Evolutionary conservation across 306 rosid genomes (phyloP).

Genomic region (Vigna reflexopilosa): DNA sequence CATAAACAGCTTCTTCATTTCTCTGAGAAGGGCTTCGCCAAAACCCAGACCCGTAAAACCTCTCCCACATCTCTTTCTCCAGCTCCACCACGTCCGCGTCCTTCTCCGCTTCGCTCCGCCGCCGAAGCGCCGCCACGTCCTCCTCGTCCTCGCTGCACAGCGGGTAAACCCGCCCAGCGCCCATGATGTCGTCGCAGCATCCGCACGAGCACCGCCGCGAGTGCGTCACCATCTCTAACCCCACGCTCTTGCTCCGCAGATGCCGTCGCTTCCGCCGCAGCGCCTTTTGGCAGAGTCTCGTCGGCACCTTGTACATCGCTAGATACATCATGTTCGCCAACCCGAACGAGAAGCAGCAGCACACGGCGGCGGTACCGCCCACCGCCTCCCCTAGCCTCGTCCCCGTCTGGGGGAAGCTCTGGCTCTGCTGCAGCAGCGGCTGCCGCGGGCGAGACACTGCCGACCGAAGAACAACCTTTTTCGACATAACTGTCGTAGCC

Average conservation of each 20-base stretch:
- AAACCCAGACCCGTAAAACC: slow-evolving; percentile 69
- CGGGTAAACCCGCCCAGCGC: slow-evolving; percentile 44
- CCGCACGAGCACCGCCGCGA: slow-evolving; percentile 40
- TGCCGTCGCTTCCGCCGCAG: slow-evolving; percentile 48
- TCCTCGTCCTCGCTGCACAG: background rate
- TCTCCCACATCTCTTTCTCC: slow-evolving; percentile 95
- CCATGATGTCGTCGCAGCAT: slow-evolving; percentile 48
- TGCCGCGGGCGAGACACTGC: slow-evolving; percentile 40
- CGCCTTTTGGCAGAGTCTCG: slow-evolving; percentile 58
- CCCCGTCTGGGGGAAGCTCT: slow-evolving; percentile 14
- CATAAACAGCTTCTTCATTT: background rate
- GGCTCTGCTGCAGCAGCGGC: slow-evolving; percentile 39
- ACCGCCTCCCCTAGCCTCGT: slow-evolving; percentile 69
- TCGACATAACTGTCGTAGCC: background rate
- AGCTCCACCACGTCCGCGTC: slow-evolving; percentile 71
- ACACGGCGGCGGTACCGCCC: slow-evolving; percentile 77
- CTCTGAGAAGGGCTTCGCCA: slow-evolving; percentile 91
- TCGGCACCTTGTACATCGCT: slow-evolving; percentile 80
- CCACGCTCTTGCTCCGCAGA: slow-evolving; percentile 11
- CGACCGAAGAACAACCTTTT: background rate
- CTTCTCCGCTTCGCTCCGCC: slow-evolving; percentile 39
- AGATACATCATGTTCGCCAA: slow-evolving; percentile 60
- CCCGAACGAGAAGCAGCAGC: slow-evolving; percentile 78
- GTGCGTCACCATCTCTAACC: slow-evolving; percentile 11
- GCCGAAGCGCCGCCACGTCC: slow-evolving; percentile 3